Evolutionary conservation across 176 grass and related monocot species (phyloP), one percentile per base, ranked within the genome.

Genomic region (Elaeis guineensis): DNA sequence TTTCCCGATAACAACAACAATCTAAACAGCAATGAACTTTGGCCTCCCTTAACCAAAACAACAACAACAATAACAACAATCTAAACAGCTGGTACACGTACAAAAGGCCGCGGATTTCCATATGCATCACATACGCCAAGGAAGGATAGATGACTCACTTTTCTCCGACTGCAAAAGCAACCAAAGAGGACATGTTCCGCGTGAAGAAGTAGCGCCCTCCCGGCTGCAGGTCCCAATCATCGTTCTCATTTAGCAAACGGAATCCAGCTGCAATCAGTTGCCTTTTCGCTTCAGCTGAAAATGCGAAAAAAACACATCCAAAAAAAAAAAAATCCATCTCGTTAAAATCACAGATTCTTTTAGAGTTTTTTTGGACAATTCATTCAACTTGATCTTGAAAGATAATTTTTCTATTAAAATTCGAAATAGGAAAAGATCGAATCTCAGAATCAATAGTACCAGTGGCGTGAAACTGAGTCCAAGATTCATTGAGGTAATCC

Each of bases 181-280:
- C 79, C 71, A 96, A 29, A 65, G 77, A 96, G 52, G 91, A 96
- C 91, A 90, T 87, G 75, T 96, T 95, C 49, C 86, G 80, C 2
- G 91, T 96, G 80, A 90, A 96, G 83, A 96, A 96, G 73, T 96
- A 96, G 21, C 91, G 86, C 0, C 91, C 91, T n/a, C 91, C 91
- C 0, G 86, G 86, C 72, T 87, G 86, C 59, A 96, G 72, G 59
- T 96, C 44, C 91, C 91, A 96, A 57, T 96, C 91, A n/a, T 90
- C 75, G 8, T 79, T 90, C 80, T 96, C 91, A 55, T 85, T 87
- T 21, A 95, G 78, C 58, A 90, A 69, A 55, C 74, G 65, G 84
- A 90, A 95, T 0, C 91, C 91, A 30, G 86, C 86, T 0, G 58
- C 77, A 25, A 90, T 75, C 19, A 95, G 82, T 66, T 95, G 86